Evolutionary conservation across 768 basidiomycete species (phyloP), one percentile per base, ranked within the genome.

Genomic region (Steccherinum ochraceum): DNA sequence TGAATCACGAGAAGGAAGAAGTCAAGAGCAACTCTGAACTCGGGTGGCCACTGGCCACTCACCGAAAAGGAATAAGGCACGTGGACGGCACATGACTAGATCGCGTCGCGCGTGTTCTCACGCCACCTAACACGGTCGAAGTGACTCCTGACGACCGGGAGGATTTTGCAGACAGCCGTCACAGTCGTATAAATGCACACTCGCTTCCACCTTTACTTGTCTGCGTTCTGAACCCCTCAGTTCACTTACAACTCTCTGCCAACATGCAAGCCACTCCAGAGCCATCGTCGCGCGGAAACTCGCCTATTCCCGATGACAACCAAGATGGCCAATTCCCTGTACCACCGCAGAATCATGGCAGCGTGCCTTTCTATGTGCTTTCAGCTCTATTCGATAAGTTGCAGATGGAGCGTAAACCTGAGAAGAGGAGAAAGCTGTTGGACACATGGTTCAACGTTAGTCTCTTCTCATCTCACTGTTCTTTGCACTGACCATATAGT

Each of bases 391-490:
- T 93, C 69, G 81, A 86, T 55, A 84, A 79, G 58, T 68, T 95
- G 4, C 78, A 84, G 52, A 73, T 65, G 40, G 89, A 91, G 63
- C 74, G 81, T 52, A 89, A 86, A 62, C 82, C 81, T 35, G 87
- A 90, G 12, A 80, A 83, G 59, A 72, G 89, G 53, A 79, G 78
- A 54, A 86, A 78, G 60, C 69, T 85, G 4, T 64, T 96, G n/a
- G 70, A 72, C 43, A 71, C 76, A 13, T 94, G 93, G 88, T 91
- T 94, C 61, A 81, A 76, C 51, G 91, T 93, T 75, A 67, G 84
- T 52, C 13, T 2, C 39, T 20, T 16, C 45, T 19, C 50, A 18
- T 18, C n/a, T n/a, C 35, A 39, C 35, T n/a, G 35, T 11, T n/a
- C n/a, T n/a, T n/a, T n/a, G n/a, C n/a, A n/a, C 45, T 43, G 26